A percentile compares a stretch with the other conserved stretches of the same genome.
Conservation (phyloP, 345 rosid genomes). For the Populus ilicifolia region DNA sequence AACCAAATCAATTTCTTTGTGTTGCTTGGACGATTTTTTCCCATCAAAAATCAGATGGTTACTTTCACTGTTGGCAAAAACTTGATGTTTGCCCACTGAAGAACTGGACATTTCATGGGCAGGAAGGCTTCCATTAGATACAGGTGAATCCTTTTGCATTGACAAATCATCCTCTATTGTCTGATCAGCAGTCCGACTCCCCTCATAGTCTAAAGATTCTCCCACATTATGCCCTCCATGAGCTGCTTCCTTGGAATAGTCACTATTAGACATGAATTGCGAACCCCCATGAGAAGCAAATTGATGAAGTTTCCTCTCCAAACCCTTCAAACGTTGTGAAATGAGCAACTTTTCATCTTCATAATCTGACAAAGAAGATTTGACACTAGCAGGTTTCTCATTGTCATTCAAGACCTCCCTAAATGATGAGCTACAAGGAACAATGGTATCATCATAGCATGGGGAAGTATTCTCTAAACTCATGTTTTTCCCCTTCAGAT, state of each 20-base stretch:
- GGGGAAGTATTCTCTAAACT: conserved; percentile 7
- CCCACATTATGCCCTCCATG: conserved; percentile 13
- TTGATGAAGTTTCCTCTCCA: conserved; percentile 44
- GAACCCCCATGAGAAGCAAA: conserved; percentile 19
- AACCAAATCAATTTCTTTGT: conserved; percentile 21
- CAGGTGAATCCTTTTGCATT: neutral
- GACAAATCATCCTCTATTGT: conserved; percentile 9
- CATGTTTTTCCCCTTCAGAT: conserved; percentile 18
- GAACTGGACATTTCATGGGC: conserved; percentile 8
- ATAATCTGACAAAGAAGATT: conserved; percentile 23
- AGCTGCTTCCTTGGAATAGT: conserved; percentile 19
- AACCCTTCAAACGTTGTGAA: conserved; percentile 22
- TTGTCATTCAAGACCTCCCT: conserved; percentile 19
- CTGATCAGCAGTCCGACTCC: conserved; percentile 1
- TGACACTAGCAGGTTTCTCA: conserved; percentile 18
- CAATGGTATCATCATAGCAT: conserved; percentile 14
- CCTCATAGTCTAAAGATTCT: conserved; percentile 16
- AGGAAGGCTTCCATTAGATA: conserved; percentile 16
- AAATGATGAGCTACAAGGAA: neutral
- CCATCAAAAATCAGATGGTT: conserved; percentile 7
- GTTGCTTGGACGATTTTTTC: neutral
- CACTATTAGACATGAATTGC: conserved; percentile 19
- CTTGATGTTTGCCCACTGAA: conserved; percentile 7
- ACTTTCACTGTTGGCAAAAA: neutral
- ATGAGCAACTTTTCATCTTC: conserved; percentile 39